Percentiles rank a stretch among this genome's conserved stretches.
These are phyloP conservation scores for Dactylonectria macrodidyma DNA, from an alignment of 2,329 filamentous ascomycete species.

Conservation along the genomic window DNA sequence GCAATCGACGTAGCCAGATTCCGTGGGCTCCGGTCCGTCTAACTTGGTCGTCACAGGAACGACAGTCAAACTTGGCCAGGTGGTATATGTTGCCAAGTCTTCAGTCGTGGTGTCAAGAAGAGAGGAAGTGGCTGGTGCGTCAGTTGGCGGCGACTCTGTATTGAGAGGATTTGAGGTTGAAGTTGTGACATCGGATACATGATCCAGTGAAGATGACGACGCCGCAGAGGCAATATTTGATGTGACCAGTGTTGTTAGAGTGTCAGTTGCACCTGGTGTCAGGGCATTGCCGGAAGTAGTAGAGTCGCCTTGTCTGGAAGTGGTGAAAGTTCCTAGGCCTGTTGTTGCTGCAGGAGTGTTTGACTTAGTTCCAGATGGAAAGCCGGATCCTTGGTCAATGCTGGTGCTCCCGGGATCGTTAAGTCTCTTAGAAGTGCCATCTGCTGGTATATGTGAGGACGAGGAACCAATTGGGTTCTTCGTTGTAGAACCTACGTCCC, in stretches of 20 bases:
- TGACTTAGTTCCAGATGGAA: no score
- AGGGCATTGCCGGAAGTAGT: no score
- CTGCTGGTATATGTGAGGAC: no score
- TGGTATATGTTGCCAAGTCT: constrained; percentile 24
- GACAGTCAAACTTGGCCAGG: constrained; percentile 26
- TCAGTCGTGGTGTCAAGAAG: constrained; percentile 3
- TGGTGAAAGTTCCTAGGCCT: no score
- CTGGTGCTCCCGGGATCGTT: no score
- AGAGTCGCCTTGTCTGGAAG: no score
- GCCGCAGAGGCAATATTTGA: neutral
- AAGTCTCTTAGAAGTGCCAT: no score
- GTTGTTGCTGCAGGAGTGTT: no score
- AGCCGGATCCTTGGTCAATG: no score
- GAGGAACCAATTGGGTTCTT: no score
- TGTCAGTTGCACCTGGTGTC: neutral
- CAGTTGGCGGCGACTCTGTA: neutral
- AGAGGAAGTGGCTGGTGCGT: neutral
- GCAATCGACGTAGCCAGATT: constrained; percentile 21
- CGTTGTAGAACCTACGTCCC: no score
- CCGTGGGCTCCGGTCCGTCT: constrained; percentile 6
- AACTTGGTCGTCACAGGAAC: constrained; percentile 18
- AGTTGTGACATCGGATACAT: neutral
- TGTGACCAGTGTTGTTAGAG: neutral
- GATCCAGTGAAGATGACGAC: neutral
- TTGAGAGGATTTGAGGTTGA: neutral